Conservation (phyloP, 345 rosid species). For the Aquilaria malaccensis region DNA sequence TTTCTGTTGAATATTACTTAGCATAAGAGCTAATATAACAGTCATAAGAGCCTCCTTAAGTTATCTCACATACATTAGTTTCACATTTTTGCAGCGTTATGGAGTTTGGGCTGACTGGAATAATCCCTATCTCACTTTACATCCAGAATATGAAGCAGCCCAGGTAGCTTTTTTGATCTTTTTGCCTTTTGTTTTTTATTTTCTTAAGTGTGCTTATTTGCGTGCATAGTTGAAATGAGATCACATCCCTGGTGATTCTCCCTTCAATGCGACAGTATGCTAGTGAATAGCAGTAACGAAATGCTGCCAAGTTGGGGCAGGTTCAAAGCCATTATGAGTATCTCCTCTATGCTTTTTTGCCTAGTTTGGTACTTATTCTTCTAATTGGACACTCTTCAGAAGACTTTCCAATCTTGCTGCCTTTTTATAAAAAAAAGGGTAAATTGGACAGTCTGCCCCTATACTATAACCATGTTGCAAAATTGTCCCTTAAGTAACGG, state of each 20-base stretch:
- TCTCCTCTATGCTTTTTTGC: too few species aligned
- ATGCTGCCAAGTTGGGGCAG: too few species aligned
- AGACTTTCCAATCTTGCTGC: too few species aligned
- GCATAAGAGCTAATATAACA: background rate
- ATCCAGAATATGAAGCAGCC: conserved; percentile 93
- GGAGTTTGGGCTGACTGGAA: conserved; percentile 98
- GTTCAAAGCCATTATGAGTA: too few species aligned
- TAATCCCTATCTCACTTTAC: conserved; percentile 78
- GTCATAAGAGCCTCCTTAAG: conserved; percentile 6
- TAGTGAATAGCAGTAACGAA: background rate
- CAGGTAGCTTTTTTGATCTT: conserved; percentile 55
- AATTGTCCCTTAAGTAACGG: too few species aligned
- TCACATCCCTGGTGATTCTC: background rate
- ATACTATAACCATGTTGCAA: too few species aligned
- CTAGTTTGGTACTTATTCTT: too few species aligned
- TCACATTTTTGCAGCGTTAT: conserved; percentile 58
- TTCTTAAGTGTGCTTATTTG: conserved; percentile 1
- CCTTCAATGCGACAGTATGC: background rate
- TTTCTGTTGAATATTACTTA: too few species aligned
- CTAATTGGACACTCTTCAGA: too few species aligned
- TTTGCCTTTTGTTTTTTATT: conserved; percentile 5
- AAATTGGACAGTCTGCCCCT: too few species aligned
- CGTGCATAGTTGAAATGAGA: too few species aligned
- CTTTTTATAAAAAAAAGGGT: too few species aligned
- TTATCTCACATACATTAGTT: background rate